A percentile compares a stretch with the other conserved stretches of the same genome.
Evolutionary conservation across 225 moss, liverwort and hornwort species (phyloP).

Genomic region (Polytrichum formosum): DNA sequence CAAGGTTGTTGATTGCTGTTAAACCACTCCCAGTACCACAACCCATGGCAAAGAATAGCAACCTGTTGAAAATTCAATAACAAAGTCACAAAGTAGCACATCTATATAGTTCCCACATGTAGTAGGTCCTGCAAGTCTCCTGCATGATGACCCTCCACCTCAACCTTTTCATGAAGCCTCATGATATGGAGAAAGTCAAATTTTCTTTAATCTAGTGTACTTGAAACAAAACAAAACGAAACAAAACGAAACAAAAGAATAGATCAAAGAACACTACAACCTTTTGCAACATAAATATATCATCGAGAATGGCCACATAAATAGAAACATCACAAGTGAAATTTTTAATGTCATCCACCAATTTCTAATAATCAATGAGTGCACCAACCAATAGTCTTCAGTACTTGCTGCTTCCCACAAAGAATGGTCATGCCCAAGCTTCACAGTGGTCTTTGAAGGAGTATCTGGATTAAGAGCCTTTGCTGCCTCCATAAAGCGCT

Average conservation of each 20-base stretch:
- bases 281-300: no score
- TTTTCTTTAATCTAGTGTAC: no score
- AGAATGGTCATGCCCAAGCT: conserved; percentile 91
- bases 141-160: no score
- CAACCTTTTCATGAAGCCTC: not conserved
- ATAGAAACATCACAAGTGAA: no score
- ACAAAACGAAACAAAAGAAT: no score
- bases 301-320: no score
- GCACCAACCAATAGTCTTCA: conserved; percentile 79
- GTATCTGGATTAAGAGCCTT: conserved; percentile 51
- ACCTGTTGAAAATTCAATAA: conserved; percentile 39
- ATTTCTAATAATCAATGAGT: no score
- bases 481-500: conserved; percentile 48
- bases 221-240: no score
- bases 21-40: conserved; percentile 97
- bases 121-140: no score
- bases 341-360: no score
- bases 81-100: not conserved
- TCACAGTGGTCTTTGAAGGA: conserved; percentile 51
- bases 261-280: no score
- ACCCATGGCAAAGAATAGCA: conserved; percentile 97
- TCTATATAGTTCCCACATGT: no score
- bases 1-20: conserved; percentile 94
- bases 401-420: conserved; percentile 81
- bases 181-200: not conserved